phyloP scores from a whole-genome alignment of 805 yeast species.

The Wickerhamiella sorbophila region DNA sequence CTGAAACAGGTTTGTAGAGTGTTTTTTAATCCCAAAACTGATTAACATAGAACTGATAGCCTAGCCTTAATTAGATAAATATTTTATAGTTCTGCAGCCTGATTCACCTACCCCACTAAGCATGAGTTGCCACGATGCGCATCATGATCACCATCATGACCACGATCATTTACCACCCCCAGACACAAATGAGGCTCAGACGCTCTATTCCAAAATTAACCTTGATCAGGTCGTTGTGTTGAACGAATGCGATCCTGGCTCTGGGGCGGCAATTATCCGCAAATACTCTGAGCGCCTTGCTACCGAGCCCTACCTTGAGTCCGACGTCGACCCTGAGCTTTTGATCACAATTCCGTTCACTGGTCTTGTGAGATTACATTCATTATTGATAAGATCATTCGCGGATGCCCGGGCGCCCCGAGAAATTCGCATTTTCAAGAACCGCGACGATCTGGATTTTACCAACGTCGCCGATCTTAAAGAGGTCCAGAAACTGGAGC shows the following conservation, averaged over 20 bases:
- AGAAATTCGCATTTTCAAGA: slow-evolving; percentile 56
- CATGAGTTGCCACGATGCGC: slow-evolving; percentile 9
- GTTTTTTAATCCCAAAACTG: no score
- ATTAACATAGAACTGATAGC: no score
- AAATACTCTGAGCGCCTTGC: slow-evolving; percentile 34
- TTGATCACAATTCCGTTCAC: slow-evolving; percentile 69
- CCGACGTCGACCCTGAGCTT: slow-evolving; percentile 74
- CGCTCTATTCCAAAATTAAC: slow-evolving; percentile 44
- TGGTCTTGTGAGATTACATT: slow-evolving; percentile 57
- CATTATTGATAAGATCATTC: slow-evolving; percentile 54
- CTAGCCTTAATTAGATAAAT: no score
- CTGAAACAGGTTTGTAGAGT: no score
- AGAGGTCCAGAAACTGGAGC: slow-evolving; percentile 40
- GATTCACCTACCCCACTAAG: no score
- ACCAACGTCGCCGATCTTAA: slow-evolving; percentile 37
- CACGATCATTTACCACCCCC: slow-evolving; percentile 58
- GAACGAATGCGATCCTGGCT: slow-evolving; percentile 42
- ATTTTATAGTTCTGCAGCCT: no score
- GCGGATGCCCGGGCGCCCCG: slow-evolving; percentile 55
- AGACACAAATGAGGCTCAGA: slow-evolving; percentile 44
- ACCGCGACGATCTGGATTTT: slow-evolving; percentile 57
- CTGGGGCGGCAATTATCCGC: slow-evolving; percentile 42
- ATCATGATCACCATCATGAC: slow-evolving; percentile 19
- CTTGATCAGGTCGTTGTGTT: slow-evolving; percentile 45
- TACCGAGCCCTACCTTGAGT: slow-evolving; percentile 33